Evolutionary conservation across 179 eudicot species (phyloP).

Genomic region (Beta corolliflora): DNA sequence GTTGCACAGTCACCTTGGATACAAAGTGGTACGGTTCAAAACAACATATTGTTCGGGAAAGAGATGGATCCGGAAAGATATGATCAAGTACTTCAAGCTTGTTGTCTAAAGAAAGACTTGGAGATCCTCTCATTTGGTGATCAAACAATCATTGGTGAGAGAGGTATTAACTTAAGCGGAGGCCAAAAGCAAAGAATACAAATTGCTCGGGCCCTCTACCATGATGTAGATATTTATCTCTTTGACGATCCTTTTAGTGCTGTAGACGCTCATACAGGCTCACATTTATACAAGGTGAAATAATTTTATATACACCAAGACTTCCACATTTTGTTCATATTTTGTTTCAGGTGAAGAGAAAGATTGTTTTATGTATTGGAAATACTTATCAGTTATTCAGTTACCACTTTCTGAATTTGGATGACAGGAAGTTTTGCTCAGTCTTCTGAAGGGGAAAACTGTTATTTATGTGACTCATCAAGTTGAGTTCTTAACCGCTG

Average conservation of each 20-base stretch:
- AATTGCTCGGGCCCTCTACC: conserved; percentile 67
- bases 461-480: conserved; percentile 32
- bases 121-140: conserved; percentile 67
- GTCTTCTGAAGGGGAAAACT: conserved; percentile 20
- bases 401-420: background rate
- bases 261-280: conserved; percentile 65
- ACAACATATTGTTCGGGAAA: conserved; percentile 61
- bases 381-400: too few relatives aligned
- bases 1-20: conserved; percentile 83
- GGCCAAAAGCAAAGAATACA: conserved; percentile 81
- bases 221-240: conserved; percentile 64
- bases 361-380: background rate
- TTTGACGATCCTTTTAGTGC: conserved; percentile 77
- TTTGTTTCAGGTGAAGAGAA: background rate
- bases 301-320: too few relatives aligned
- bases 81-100: conserved; percentile 55
- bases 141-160: conserved; percentile 77
- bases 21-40: conserved; percentile 67
- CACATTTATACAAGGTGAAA: conserved; percentile 47
- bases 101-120: conserved; percentile 63
- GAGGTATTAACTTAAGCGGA: conserved; percentile 74
- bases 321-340: too few relatives aligned
- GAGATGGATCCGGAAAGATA: conserved; percentile 53
- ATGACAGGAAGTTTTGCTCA: conserved; percentile 26
- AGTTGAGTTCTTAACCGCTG: conserved; percentile 28